Conservation (phyloP, 352 stramenopile genomes). For the Blastocystis hominis region DNA sequence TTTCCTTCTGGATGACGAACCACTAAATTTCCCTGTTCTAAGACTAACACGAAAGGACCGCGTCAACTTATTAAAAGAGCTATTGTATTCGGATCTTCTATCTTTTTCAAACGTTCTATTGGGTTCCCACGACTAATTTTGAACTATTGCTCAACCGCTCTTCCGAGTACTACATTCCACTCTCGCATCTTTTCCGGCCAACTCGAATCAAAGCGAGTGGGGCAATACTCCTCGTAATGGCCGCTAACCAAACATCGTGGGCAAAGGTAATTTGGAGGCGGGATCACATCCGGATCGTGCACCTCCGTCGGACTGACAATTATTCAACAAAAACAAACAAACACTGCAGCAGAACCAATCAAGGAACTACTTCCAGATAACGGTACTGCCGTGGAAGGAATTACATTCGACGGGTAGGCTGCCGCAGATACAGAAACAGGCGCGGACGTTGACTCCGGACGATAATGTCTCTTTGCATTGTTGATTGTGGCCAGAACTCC, state of each 20-base stretch:
- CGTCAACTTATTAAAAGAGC: background rate
- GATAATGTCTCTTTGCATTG: background rate
- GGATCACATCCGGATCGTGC: background rate
- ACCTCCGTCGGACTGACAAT: background rate
- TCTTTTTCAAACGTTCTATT: background rate
- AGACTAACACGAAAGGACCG: background rate
- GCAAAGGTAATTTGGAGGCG: constrained; percentile 18
- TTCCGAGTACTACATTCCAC: constrained; percentile 6
- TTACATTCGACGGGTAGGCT: background rate
- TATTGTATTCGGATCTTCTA: constrained; percentile 14
- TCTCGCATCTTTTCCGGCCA: constrained; percentile 16
- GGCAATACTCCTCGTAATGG: constrained; percentile 45
- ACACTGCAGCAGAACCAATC: background rate
- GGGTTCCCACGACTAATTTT: constrained; percentile 1
- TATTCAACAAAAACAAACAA: background rate
- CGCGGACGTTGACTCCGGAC: background rate
- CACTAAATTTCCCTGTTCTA: background rate
- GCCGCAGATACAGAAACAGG: background rate
- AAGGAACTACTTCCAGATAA: background rate
- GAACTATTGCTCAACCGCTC: background rate
- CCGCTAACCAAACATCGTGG: constrained; percentile 6
- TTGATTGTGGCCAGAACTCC: constrained; percentile 13
- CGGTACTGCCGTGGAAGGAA: background rate
- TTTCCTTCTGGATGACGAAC: constrained; percentile 12
- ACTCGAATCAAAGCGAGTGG: background rate